Evolutionary conservation across 1,284 basidiomycete species (phyloP), one percentile per base, ranked within the genome.

Genomic region (Ustilago trichophora): DNA sequence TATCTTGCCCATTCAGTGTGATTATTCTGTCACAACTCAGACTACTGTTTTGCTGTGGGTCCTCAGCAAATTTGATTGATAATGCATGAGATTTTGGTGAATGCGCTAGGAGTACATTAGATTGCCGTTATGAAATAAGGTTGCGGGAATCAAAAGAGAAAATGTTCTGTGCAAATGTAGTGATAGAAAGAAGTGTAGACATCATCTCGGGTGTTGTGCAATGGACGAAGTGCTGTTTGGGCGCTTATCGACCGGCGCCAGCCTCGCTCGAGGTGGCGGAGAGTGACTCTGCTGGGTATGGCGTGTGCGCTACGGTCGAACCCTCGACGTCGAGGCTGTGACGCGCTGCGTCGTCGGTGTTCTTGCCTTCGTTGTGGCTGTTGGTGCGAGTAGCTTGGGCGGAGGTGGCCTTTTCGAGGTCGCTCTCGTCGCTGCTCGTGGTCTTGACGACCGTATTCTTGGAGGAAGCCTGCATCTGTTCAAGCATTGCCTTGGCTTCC

Each of bases 401-500:
- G 10, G 11, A 21, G 27, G 7, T 29, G 16, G 26, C 59, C 50
- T 64, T 52, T 15, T 57, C 54, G 6, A 57, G 36, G 21, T 57
- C 60, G n/a, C 48, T 52, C 4, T 57, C 45, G 11, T 40, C 29
- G 26, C 33, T 48, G 10, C 18, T 31, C 16, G n/a, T n/a, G n/a
- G 45, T 25, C 9, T 26, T 9, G 16, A 33, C 25, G 2, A 18
- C 27, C 16, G 29, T 16, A 24, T 45, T 36, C n/a, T 31, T 25
- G 5, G 49, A 36, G 24, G 54, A 62, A 3, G 49, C 58, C 40
- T 58, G 57, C 48, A 70, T 54, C 40, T 60, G 33, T 32, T 60
- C 46, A n/a, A 70, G 48, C 49, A 70, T 46, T 12, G 22, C 24
- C 18, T 56, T 56, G 36, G 67, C 67, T 21, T 70, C 60, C 7